Evolutionary conservation across 495 filamentous ascomycete species (phyloP), one percentile per base, ranked within the genome.

Genomic region (Daldinia loculata): DNA sequence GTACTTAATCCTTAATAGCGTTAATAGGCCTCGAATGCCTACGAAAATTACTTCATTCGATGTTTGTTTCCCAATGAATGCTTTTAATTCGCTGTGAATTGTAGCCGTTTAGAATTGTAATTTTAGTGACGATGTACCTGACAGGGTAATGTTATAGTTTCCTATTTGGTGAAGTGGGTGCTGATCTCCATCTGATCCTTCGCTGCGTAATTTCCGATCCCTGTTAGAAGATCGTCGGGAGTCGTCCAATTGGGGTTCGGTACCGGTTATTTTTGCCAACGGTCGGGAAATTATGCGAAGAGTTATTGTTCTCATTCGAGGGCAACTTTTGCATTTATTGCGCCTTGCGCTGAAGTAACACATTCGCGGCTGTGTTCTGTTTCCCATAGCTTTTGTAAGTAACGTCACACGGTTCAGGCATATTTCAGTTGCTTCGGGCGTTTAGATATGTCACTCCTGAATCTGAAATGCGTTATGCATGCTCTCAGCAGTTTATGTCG

Each of bases 1-100:
- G 79, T 81, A 79, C 75, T 78, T 83, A 83, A 81, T 81, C 77
- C 80, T 76, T 83, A 83, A 83, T 83, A 77, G 70, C 61, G 67
- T 64, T 67, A 56, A 63, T 53, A 71, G 70, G 64, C 68, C 66
- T 70, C 71, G 71, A 60, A 71, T 57, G 71, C 72, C 65, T 69
- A 61, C 58, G 64, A 64, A 60, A 69, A 73, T 29, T 7, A 52
- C 51, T 41, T 56, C 56, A 66, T 73, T 69, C 58, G 66, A 59
- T 15, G 56, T 19, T 30, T 14, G 2, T 29, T 56, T 4, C 6
- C 12, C 50, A 48, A 48, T 22, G n/a, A 11, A 0, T 9, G 0
- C 2, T 14, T 14, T 14, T 36, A 12, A 36, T 36, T 36, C 34
- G 34, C 12, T 14, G 34, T 36, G 34, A 36, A 36, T 14, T 14